Conservation (phyloP, 257 asterid species). For the Plantago elongata region DNA sequence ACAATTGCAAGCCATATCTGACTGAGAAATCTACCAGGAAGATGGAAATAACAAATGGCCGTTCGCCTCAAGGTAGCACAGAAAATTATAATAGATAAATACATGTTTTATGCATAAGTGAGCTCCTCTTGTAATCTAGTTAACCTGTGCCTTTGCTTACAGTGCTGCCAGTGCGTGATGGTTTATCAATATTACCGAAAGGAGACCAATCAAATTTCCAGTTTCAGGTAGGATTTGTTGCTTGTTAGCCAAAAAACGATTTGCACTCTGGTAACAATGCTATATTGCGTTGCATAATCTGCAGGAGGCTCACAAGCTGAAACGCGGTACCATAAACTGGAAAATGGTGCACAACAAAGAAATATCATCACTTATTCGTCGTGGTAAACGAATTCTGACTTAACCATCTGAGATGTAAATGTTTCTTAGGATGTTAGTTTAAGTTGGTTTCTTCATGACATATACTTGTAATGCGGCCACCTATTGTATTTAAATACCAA, state of each 20-base stretch:
- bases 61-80: slow-evolving; percentile 29
- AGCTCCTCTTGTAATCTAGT: neutral
- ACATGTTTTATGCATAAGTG: too few species aligned
- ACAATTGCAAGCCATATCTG: slow-evolving; percentile 28
- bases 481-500: neutral
- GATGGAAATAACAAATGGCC: slow-evolving; percentile 14
- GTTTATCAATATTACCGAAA: slow-evolving; percentile 32
- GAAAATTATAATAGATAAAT: neutral
- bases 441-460: too few species aligned
- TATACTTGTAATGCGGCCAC: neutral
- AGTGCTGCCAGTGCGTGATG: slow-evolving; percentile 44
- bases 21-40: slow-evolving; percentile 18
- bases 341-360: slow-evolving; percentile 38
- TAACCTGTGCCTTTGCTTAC: slow-evolving; percentile 8
- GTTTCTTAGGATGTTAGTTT: neutral
- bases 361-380: slow-evolving; percentile 36
- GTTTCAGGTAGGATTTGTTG: slow-evolving; percentile 40
- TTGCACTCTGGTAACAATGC: neutral
- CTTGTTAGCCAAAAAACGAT: neutral
- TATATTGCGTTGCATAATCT: neutral
- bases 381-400: slow-evolving; percentile 37
- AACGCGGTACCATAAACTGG: slow-evolving; percentile 38
- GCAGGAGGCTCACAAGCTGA: slow-evolving; percentile 43
- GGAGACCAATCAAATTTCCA: slow-evolving; percentile 35
- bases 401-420: slow-evolving; percentile 12